A percentile compares a stretch with the other conserved stretches of the same genome.
Evolutionary conservation across 805 yeast species (phyloP).

Genomic region (Candida berthetii): DNA sequence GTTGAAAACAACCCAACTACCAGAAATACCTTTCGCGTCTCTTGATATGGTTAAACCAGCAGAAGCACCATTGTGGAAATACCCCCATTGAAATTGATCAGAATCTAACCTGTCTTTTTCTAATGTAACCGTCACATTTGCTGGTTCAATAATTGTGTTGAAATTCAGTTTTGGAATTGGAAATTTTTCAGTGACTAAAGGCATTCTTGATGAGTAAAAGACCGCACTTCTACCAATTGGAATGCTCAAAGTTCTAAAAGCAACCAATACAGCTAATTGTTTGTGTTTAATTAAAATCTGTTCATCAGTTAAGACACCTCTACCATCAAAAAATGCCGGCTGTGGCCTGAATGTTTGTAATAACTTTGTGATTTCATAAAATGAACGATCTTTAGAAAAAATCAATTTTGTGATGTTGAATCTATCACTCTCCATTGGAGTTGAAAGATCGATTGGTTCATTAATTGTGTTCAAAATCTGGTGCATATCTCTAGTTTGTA

Average conservation of each 20-base stretch:
- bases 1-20: slow-evolving; percentile 89
- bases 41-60: slow-evolving; percentile 74
- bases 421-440: slow-evolving; percentile 65
- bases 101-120: slow-evolving; percentile 48
- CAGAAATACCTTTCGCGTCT: slow-evolving; percentile 63
- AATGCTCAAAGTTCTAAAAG: slow-evolving; percentile 65
- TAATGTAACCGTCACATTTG: slow-evolving; percentile 54
- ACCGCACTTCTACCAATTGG: slow-evolving; percentile 79
- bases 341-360: slow-evolving; percentile 69
- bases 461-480: slow-evolving; percentile 31
- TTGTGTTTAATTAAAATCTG: slow-evolving; percentile 49
- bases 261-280: slow-evolving; percentile 54
- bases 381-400: slow-evolving; percentile 73
- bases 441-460: slow-evolving; percentile 40
- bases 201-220: slow-evolving; percentile 60
- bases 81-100: slow-evolving; percentile 66
- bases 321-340: slow-evolving; percentile 28
- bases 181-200: slow-evolving; percentile 80
- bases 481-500: slow-evolving; percentile 32
- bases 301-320: slow-evolving; percentile 40
- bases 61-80: slow-evolving; percentile 88
- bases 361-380: slow-evolving; percentile 66
- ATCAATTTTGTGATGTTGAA: slow-evolving; percentile 63
- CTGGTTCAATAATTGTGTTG: slow-evolving; percentile 58
- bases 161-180: slow-evolving; percentile 74